Conservation (phyloP, 1,139 yeast genomes). For the Petasospora fabianii region DNA sequence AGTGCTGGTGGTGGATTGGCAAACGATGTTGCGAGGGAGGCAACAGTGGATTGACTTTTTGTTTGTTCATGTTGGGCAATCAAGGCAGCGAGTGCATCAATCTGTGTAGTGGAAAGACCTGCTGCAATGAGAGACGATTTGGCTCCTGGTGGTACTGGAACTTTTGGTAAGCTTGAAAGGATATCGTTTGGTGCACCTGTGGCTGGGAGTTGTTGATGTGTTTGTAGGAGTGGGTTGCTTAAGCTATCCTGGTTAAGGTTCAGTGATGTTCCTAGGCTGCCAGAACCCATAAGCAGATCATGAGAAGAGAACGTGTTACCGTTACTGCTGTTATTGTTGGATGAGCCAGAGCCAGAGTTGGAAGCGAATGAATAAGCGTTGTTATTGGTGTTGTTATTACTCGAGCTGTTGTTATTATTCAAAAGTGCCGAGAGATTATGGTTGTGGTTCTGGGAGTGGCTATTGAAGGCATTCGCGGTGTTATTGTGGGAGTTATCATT, state of each 20-base stretch:
- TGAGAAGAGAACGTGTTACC: too few relatives aligned
- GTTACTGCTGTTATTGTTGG: constrained; percentile 11
- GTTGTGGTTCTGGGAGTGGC: constrained; percentile 2
- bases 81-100: constrained; percentile 66
- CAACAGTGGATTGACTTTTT: constrained; percentile 2
- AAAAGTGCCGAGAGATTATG: constrained; percentile 3
- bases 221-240: neutral
- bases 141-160: constrained; percentile 72
- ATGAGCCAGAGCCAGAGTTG: too few relatives aligned
- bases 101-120: constrained; percentile 64
- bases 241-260: neutral
- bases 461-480: constrained; percentile 1
- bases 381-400: constrained; percentile 18
- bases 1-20: neutral
- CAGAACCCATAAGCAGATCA: neutral
- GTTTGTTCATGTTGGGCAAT: constrained; percentile 57
- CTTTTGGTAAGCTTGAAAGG: constrained; percentile 45
- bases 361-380: too few relatives aligned
- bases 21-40: constrained; percentile 1
- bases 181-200: constrained; percentile 18
- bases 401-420: neutral
- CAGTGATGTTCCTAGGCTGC: neutral
- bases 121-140: constrained; percentile 56
- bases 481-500: constrained; percentile 5
- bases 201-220: constrained; percentile 1